Percentiles rank a stretch among this genome's conserved stretches.
These are phyloP conservation scores for Pythium sp. DNA, from an alignment of 352 stramenopile species.

Conservation along the genomic window DNA sequence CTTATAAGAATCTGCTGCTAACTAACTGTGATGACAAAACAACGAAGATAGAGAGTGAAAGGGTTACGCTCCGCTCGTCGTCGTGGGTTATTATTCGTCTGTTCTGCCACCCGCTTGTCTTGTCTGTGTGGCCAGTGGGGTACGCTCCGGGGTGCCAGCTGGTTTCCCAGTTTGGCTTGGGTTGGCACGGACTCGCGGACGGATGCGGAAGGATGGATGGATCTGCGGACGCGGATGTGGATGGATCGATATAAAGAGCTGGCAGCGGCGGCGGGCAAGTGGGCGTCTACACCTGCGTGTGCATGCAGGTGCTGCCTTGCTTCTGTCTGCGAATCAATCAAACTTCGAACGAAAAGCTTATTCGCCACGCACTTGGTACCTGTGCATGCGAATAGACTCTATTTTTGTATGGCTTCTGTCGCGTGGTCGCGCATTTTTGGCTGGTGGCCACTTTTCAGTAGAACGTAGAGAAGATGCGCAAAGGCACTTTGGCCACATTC, in stretches of 20 bases:
- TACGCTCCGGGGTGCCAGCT: not conserved
- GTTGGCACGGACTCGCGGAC: not conserved
- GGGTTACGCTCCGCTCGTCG: not conserved
- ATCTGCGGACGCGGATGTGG: not conserved
- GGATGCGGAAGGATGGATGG: not conserved
- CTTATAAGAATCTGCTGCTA: not conserved
- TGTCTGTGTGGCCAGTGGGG: not conserved
- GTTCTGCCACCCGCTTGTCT: not conserved
- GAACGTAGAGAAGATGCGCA: not conserved
- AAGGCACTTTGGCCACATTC: not conserved
- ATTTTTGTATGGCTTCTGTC: not conserved
- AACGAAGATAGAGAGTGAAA: slow-evolving; percentile 1
- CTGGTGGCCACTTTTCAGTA: not conserved
- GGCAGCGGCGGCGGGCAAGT: too few species aligned
- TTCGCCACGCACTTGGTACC: not conserved
- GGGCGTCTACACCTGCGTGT: too few species aligned
- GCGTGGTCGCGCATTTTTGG: not conserved
- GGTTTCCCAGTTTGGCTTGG: not conserved
- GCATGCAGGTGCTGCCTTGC: too few species aligned
- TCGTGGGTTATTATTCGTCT: not conserved
- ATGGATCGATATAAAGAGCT: not conserved
- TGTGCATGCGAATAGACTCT: not conserved
- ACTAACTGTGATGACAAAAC: not conserved
- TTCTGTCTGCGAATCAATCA: not conserved
- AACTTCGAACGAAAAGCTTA: not conserved